phyloP scores from a whole-genome alignment of 805 yeast genomes.

The Pachysolen tannophilus region DNA sequence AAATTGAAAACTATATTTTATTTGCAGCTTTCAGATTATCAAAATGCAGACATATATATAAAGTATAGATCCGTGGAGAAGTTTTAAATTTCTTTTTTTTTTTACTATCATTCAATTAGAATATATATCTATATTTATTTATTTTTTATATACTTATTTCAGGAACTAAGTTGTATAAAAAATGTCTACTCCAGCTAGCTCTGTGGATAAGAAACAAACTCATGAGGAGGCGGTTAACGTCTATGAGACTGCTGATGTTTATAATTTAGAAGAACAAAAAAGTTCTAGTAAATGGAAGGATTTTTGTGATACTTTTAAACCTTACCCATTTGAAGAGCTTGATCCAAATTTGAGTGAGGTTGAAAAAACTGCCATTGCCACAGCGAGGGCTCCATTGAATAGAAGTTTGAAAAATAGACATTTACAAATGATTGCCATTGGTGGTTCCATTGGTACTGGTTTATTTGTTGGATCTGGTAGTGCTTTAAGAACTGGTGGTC shows the following conservation, averaged over 20 bases:
- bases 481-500: constrained; percentile 59
- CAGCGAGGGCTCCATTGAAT: constrained; percentile 42
- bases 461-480: constrained; percentile 68
- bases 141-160: too few species aligned
- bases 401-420: constrained; percentile 56
- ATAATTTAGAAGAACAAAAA: not conserved
- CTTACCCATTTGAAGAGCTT: constrained; percentile 24
- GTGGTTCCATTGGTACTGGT: constrained; percentile 82
- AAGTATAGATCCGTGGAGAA: too few species aligned
- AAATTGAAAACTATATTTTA: too few species aligned
- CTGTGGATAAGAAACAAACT: constrained; percentile 2
- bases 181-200: not conserved
- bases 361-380: constrained; percentile 37
- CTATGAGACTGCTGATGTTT: constrained; percentile 9
- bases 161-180: too few species aligned
- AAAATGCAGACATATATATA: too few species aligned
- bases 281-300: constrained; percentile 7
- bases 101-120: too few species aligned
- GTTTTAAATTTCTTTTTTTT: too few species aligned
- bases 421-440: constrained; percentile 74
- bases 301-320: constrained; percentile 24
- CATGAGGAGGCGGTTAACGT: constrained; percentile 5
- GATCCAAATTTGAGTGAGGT: constrained; percentile 36
- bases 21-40: too few species aligned
- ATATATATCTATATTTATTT: too few species aligned